These are phyloP conservation scores for Flagelloscypha sp. DNA, from an alignment of 768 basidiomycete species.

Conservation along the genomic window DNA sequence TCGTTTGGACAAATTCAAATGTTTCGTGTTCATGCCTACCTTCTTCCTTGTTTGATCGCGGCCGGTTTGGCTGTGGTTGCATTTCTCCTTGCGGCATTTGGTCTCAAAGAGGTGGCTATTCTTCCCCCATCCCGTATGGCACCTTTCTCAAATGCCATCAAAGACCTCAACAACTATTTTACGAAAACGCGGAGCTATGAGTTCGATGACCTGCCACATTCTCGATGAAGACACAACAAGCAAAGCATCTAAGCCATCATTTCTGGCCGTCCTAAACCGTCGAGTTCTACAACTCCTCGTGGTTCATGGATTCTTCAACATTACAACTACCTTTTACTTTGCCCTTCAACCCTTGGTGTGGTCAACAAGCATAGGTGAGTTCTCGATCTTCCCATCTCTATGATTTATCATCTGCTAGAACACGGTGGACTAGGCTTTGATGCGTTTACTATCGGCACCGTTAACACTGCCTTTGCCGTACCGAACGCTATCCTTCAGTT, in stretches of 20 bases:
- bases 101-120: constrained; percentile 27
- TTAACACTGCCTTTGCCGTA: too few relatives aligned
- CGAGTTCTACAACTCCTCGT: constrained; percentile 1
- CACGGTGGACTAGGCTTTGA: constrained; percentile 1
- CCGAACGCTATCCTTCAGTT: too few relatives aligned
- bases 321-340: constrained; percentile 1
- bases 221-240: too few relatives aligned
- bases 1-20: constrained; percentile 18
- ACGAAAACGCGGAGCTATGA: too few relatives aligned
- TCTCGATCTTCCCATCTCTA: too few relatives aligned
- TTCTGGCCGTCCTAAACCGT: background rate
- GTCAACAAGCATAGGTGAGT: background rate
- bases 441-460: background rate
- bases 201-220: too few relatives aligned
- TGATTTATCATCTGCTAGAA: too few relatives aligned
- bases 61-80: constrained; percentile 15
- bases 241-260: too few relatives aligned
- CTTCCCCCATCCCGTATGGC: too few relatives aligned
- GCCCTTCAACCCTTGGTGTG: constrained; percentile 1
- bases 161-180: too few relatives aligned
- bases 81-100: constrained; percentile 14
- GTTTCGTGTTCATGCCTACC: constrained; percentile 25
- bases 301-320: background rate
- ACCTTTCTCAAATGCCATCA: too few relatives aligned
- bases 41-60: constrained; percentile 26